Evolutionary conservation across 495 filamentous ascomycete species (phyloP), one percentile per base, ranked within the genome.

Genomic region (Cercophora newfieldiana): DNA sequence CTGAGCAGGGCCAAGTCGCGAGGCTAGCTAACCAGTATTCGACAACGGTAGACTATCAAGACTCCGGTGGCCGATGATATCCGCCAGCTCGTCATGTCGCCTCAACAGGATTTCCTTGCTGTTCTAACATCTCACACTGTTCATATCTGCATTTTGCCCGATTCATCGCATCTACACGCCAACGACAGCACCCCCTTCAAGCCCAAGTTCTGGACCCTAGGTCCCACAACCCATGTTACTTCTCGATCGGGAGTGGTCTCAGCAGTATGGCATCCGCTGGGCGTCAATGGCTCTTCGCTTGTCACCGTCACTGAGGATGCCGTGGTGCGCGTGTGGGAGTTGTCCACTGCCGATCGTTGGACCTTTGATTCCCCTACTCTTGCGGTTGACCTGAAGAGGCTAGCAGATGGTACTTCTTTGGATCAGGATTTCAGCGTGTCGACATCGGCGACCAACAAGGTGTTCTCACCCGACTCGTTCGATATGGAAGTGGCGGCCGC

Each of bases 401-500:
- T 97, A 29, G 89, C 89, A 16, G 90, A 93, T 75, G 93, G 91
- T 5, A 87, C 84, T 18, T 91, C 86, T 10, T 80, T 87, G 4
- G 88, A 95, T 55, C 86, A 94, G 66, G 88, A 96, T 74, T 89
- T 95, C 66, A 78, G 83, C 50, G 89, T 89, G 16, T 89, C 87
- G 1, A 85, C 83, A 16, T 87, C 88, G 59, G 86, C 88, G 12
- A 87, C 85, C 24, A 92, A 85, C 72, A 92, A 90, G 70, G 88
- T 87, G 14, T 97, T 95, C 72, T 93, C 92, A 21, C 89, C 92
- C 0, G 93, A 97, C 72, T 82, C 83, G 6, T 82, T 92, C 44
- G 92, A 96, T 64, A 93, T 97, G 90, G 90, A 94, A 67, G 90
- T 94, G 14, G 91, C 90, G 14, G 88, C 92, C 5, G 91, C 93